Base-by-base conservation (phyloP, 805 yeast species). In the Nakazawaea wyomingensis region DNA sequence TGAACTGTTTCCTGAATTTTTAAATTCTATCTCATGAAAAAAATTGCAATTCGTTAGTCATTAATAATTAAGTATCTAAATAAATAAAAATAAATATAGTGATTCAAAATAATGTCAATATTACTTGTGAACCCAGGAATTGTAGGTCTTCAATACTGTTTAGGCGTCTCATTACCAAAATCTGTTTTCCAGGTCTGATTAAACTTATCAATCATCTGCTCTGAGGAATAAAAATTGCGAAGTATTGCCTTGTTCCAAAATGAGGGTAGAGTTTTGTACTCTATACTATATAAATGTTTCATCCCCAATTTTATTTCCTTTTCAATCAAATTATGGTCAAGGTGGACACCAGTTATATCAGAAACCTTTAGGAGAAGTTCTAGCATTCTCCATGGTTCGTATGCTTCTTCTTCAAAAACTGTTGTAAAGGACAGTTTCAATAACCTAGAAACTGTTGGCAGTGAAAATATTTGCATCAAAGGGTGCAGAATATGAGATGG, bases 371-470 rank as follows among this genome's bases (percentile, higher is more conserved):
- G 48, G 3, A 57, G 22, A 13, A 53, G 22, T 17, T 48, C 47
- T 9, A 53, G 45, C 4, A 55, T 55, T 32, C 33, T n/a, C 60
- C 59, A 57, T 5, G 53, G 59, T 21, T 50, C 35, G 30, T 44
- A 44, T 6, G 10, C 4, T 10, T 16, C 29, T 13, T 21, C 31
- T 8, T 10, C 18, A 3, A 48, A 44, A 6, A 41, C 32, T 34
- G 43, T 50, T 1, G 44, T 34, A 29, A 56, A 55, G 5, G 59
- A 54, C 43, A 46, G 37, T 17, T 48, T 48, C 4, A 57, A 24
- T 1, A 55, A 40, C 21, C 43, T 48, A 19, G 47, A 40, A 8
- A 51, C 16, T 11, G 51, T 16, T 4, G 34, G 28, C 10, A 49
- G 51, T 9, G 47, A 45, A 28, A 55, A 55, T 2, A 52, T 37